phyloP scores from a whole-genome alignment of 495 filamentous ascomycete species.

The Monascus purpureus region DNA sequence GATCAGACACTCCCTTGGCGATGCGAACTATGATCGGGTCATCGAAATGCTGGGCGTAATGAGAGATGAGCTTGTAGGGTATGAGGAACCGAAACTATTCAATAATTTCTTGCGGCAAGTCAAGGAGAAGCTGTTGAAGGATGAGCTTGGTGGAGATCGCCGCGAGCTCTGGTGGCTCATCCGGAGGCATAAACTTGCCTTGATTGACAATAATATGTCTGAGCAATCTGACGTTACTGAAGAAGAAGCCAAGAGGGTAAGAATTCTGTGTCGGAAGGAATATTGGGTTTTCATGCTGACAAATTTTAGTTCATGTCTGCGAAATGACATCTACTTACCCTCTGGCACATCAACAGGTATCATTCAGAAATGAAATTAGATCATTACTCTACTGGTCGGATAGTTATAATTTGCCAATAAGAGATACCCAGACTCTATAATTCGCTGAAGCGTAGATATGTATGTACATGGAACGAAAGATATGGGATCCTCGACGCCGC shows the following conservation, averaged over 20 bases:
- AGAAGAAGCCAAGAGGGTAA: conserved; percentile 52
- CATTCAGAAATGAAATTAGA: no score
- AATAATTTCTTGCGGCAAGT: conserved; percentile 60
- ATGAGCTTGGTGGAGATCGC: conserved; percentile 67
- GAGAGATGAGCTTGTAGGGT: conserved; percentile 58
- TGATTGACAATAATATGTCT: conserved; percentile 51
- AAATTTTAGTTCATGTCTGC: conserved; percentile 17
- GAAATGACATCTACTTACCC: conserved; percentile 7
- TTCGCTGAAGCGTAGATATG: no score
- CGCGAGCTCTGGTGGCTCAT: conserved; percentile 73
- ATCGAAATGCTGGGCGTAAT: conserved; percentile 65
- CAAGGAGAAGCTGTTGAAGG: conserved; percentile 56
- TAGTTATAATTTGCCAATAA: no score
- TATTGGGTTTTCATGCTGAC: conserved; percentile 6
- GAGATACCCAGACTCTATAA: no score
- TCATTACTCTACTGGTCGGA: no score
- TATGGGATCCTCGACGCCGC: no score
- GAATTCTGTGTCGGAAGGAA: conserved; percentile 1
- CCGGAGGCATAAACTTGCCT: conserved; percentile 48
- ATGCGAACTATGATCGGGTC: conserved; percentile 58
- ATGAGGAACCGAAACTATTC: conserved; percentile 64
- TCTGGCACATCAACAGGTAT: no score
- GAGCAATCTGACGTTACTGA: conserved; percentile 49
- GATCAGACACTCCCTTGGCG: conserved; percentile 59
- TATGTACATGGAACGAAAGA: no score